Percentiles rank a stretch among this genome's conserved stretches.
phyloP scores from a whole-genome alignment of 441 rosid species.

The Corymbia calophylla region DNA sequence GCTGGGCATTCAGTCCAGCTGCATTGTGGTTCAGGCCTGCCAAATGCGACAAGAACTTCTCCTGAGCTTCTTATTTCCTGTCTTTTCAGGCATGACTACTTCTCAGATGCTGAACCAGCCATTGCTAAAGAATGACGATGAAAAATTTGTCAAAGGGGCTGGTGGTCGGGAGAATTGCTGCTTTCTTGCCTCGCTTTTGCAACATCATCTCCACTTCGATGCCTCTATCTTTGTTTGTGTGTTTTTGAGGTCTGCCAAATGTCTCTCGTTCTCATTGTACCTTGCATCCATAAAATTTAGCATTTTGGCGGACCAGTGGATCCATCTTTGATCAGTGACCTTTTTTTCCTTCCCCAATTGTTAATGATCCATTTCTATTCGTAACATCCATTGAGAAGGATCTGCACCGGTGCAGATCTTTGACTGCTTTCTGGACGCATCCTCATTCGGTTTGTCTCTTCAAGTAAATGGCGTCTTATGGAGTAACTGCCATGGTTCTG shows the following conservation, averaged over 20 bases:
- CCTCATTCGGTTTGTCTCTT: background rate
- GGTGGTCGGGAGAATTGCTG: background rate
- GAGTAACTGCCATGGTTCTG: background rate
- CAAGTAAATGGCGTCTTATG: background rate
- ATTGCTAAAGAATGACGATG: conserved; percentile 53
- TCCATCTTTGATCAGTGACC: background rate
- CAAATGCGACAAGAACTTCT: background rate
- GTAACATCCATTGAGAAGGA: background rate
- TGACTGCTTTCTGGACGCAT: background rate
- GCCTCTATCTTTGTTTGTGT: background rate
- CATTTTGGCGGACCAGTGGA: background rate
- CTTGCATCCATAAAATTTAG: background rate
- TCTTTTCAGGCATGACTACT: conserved; percentile 65
- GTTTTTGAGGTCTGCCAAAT: background rate
- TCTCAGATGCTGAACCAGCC: conserved; percentile 39
- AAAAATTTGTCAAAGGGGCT: background rate
- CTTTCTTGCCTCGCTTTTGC: background rate
- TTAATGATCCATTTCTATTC: background rate
- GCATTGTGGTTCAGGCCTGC: background rate
- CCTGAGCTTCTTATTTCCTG: background rate
- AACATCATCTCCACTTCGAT: background rate
- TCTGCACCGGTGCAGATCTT: background rate
- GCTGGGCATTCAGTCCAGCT: background rate
- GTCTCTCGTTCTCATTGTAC: background rate
- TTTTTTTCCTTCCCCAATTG: background rate